Base-by-base conservation (phyloP, 148 eudicot species). In the Amaranthus cruentus region DNA sequence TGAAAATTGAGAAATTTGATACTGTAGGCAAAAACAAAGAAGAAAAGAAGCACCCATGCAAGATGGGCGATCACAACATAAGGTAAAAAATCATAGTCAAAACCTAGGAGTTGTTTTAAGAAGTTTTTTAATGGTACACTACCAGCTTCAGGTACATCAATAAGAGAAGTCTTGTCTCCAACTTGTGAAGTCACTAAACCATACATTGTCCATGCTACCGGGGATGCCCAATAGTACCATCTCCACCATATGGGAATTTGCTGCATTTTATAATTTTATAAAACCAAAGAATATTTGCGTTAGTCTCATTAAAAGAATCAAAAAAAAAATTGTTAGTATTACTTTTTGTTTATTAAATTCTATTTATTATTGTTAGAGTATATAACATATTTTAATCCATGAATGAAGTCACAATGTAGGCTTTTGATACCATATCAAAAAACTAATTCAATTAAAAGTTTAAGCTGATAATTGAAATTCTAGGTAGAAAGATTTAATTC, bases 181-280 rank as follows among this genome's bases (percentile, higher is more conserved):
- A 89, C 54, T 79, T 89, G 97, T 6, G 94, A 89, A 5, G 85
- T 74, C 65, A 89, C 84, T 4, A 89, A 73, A 3, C 97, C 97
- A 46, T 91, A 91, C 47, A 87, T 66, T 13, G 97, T 89, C 97
- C 97, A 91, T 0, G 89, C 77, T 18, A 88, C 75, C 0, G 94
- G 97, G 4, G 92, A 89, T 44, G 71, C 84, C 92, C 94, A 89
- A 56, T 84, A 91, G 76, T 86, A 91, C 94, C 97, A 91, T 54
- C 97, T 85, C 91, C 97, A 89, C 97, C 97, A 91, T 64, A 89
- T 80, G 4, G 97, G 97, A 55, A 91, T 86, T 82, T 76, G 81
- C 94, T 89, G 87, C 81, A 83, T 28, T 28, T 28, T 28, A 0
- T 28, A 28, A 28, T 28, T 28, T 28, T 28, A 28, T 28, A 28